phyloP scores from a whole-genome alignment of 495 filamentous ascomycete species.

The Staphylotrichum tortipilum region DNA sequence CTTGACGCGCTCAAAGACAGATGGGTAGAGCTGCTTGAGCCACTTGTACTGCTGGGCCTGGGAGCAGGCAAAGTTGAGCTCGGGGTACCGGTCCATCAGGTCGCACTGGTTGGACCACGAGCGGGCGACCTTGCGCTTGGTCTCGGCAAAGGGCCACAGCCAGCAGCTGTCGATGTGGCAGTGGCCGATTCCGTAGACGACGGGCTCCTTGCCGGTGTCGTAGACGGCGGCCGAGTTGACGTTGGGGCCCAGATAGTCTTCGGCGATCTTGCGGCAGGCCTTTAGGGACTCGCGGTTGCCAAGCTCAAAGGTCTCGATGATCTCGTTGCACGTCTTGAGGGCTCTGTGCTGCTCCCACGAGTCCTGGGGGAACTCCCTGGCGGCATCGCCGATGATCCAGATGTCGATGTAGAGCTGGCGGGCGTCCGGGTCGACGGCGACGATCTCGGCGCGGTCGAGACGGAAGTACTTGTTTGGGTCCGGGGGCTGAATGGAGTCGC shows the following conservation, averaged over 20 bases:
- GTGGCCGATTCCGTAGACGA: constrained; percentile 85
- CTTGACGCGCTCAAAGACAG: constrained; percentile 82
- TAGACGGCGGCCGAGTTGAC: constrained; percentile 83
- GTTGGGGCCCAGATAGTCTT: constrained; percentile 69
- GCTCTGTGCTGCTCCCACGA: constrained; percentile 84
- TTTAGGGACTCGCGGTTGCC: constrained; percentile 70
- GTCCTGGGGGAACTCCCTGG: constrained; percentile 67
- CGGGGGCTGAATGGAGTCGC: constrained; percentile 83
- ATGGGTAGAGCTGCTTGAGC: constrained; percentile 82
- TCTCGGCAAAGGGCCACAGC: constrained; percentile 99
- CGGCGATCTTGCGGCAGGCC: constrained; percentile 70
- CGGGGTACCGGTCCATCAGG: constrained; percentile 87
- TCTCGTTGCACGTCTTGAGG: constrained; percentile 69
- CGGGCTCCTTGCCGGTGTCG: constrained; percentile 55
- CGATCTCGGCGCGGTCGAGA: constrained; percentile 72
- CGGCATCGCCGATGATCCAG: constrained; percentile 89
- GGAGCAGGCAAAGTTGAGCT: constrained; percentile 84
- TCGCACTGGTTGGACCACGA: constrained; percentile 96
- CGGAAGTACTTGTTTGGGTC: constrained; percentile 70
- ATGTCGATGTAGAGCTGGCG: constrained; percentile 80
- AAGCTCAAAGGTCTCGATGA: constrained; percentile 81
- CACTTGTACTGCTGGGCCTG: constrained; percentile 98
- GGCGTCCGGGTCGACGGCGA: constrained; percentile 79
- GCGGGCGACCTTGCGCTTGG: constrained; percentile 89
- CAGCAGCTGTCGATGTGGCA: constrained; percentile 98